These are phyloP conservation scores for Grosmannia clavigera DNA, from an alignment of 2,329 filamentous ascomycete species.

Conservation along the genomic window DNA sequence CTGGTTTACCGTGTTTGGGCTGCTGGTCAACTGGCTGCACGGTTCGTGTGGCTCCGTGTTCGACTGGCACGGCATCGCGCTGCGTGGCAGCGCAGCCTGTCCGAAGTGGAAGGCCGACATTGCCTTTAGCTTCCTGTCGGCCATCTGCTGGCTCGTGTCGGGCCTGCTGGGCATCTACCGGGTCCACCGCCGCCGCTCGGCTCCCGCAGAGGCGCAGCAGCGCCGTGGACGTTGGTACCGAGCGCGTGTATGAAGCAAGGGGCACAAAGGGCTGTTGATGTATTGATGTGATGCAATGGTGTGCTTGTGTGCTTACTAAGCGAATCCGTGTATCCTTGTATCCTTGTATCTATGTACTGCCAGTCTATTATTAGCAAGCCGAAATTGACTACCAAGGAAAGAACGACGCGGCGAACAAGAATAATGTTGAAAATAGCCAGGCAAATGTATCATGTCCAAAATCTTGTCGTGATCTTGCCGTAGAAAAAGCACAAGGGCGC, in stretches of 20 bases:
- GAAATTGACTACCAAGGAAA: too few species aligned
- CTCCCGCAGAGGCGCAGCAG: constrained; percentile 11
- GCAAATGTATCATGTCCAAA: too few species aligned
- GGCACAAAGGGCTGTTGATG: neutral
- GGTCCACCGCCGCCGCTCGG: constrained; percentile 29
- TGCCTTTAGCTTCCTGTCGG: constrained; percentile 60
- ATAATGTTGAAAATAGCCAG: too few species aligned
- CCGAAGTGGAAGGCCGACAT: constrained; percentile 58
- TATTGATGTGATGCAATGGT: too few species aligned
- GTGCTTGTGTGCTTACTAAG: too few species aligned
- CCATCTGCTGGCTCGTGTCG: constrained; percentile 57
- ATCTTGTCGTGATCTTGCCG: too few species aligned
- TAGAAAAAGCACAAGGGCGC: too few species aligned
- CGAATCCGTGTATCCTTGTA: too few species aligned
- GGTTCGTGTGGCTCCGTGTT: constrained; percentile 44
- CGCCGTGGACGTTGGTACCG: constrained; percentile 27
- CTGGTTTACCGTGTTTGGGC: constrained; percentile 59
- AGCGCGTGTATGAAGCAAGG: constrained; percentile 23
- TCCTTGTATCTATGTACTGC: too few species aligned
- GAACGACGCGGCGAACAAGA: too few species aligned
- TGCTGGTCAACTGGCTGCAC: constrained; percentile 44
- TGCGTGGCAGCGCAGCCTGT: constrained; percentile 40
- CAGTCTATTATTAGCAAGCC: too few species aligned
- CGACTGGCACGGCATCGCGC: constrained; percentile 43
- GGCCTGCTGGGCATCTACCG: constrained; percentile 44